These are phyloP conservation scores for Parasarocladium wereldwijsianum DNA, from an alignment of 2,329 filamentous ascomycete genomes.

Conservation along the genomic window DNA sequence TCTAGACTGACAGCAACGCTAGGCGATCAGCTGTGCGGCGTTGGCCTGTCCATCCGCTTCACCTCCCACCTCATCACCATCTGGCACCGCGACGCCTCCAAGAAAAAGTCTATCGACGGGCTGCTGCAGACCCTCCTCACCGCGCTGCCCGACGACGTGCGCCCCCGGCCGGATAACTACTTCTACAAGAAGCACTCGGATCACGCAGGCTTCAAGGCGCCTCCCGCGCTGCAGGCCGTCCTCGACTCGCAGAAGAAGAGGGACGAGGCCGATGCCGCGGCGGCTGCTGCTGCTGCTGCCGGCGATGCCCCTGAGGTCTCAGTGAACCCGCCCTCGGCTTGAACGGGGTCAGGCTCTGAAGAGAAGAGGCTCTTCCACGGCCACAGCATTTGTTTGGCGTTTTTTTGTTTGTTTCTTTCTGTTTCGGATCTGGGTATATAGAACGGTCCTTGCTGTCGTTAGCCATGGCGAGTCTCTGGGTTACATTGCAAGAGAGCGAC, in stretches of 20 bases:
- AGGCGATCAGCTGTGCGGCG: constrained; percentile 81
- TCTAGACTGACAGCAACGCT: constrained; percentile 7
- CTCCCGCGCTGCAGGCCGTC: constrained; percentile 42
- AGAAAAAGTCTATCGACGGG: constrained; percentile 62
- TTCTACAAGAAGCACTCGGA: constrained; percentile 85
- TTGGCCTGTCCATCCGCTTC: constrained; percentile 77
- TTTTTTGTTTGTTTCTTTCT: too few species aligned
- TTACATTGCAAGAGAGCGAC: too few species aligned
- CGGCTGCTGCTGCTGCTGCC: constrained; percentile 9
- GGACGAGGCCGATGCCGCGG: constrained; percentile 18
- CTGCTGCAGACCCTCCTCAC: constrained; percentile 60
- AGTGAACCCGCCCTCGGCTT: constrained; percentile 3
- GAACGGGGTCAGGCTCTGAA: too few species aligned
- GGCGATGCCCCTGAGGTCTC: constrained; percentile 11
- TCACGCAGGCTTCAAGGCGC: constrained; percentile 65
- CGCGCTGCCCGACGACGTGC: constrained; percentile 57
- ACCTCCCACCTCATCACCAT: constrained; percentile 79
- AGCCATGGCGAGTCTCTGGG: too few species aligned
- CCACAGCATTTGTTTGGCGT: too few species aligned
- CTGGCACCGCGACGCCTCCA: constrained; percentile 82
- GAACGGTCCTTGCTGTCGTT: too few species aligned
- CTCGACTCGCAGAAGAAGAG: constrained; percentile 39
- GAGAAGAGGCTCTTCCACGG: too few species aligned
- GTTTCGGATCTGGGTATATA: too few species aligned
- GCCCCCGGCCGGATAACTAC: constrained; percentile 57